Conservation (phyloP, 2,329 filamentous ascomycete species). For the Sporothrix curviconia region DNA sequence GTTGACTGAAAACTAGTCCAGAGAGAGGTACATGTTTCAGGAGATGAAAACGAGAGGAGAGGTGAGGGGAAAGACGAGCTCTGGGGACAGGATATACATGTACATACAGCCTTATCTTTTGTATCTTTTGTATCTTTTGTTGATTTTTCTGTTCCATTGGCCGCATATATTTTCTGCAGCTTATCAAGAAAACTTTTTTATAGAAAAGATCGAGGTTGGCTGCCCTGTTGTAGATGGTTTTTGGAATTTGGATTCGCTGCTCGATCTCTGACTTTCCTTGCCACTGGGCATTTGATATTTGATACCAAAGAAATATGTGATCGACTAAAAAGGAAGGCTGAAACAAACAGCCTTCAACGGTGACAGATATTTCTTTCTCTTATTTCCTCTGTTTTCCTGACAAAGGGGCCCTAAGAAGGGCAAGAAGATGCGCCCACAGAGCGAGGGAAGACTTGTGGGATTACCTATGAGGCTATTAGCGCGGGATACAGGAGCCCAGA, state of each 20-base stretch:
- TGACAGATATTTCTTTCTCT: neutral
- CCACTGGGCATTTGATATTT: no score
- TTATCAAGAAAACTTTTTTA: no score
- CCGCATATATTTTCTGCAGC: no score
- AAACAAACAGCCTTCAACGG: neutral
- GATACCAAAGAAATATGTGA: constrained; percentile 2
- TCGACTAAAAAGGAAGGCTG: neutral
- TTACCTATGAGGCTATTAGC: no score
- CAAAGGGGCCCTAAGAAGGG: neutral
- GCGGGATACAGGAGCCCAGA: no score
- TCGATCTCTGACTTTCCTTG: no score
- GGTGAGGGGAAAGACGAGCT: neutral
- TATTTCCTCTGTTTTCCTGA: no score
- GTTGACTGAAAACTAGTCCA: neutral
- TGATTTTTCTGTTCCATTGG: neutral
- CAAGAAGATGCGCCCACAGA: constrained; percentile 2
- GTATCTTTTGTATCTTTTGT: no score
- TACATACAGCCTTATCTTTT: no score
- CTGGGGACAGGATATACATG: neutral
- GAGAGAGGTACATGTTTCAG: neutral
- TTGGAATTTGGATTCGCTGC: no score
- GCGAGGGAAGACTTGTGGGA: neutral
- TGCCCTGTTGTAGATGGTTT: no score
- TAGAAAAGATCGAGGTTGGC: no score
- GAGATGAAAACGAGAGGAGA: neutral